Evolutionary conservation across 805 yeast species (phyloP).

Genomic region (Groenewaldozyma salmanticensis): DNA sequence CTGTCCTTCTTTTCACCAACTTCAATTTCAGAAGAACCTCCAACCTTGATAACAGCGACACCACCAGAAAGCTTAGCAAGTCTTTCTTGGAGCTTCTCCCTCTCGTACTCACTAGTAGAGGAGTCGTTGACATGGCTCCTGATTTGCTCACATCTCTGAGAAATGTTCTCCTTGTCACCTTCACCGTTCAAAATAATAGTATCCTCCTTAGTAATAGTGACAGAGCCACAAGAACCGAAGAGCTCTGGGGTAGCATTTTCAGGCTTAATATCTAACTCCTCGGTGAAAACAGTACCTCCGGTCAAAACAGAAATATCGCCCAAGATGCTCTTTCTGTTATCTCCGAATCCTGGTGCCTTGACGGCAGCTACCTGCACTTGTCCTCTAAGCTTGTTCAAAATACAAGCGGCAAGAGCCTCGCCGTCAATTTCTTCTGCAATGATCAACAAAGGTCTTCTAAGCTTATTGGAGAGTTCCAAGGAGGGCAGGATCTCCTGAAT

Average conservation of each 20-base stretch:
- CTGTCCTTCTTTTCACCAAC: conserved; percentile 99
- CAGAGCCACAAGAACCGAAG: conserved; percentile 84
- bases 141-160: conserved; percentile 88
- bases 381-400: conserved; percentile 93
- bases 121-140: conserved; percentile 68
- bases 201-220: conserved; percentile 91
- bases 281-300: conserved; percentile 82
- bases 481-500: conserved; percentile 90
- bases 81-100: conserved; percentile 94
- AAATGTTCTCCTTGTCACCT: conserved; percentile 73
- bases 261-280: conserved; percentile 91
- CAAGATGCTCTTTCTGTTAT: conserved; percentile 91
- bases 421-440: conserved; percentile 96
- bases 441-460: conserved; percentile 86
- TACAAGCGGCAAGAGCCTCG: conserved; percentile 97
- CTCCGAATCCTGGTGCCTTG: conserved; percentile 99
- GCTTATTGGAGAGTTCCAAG: conserved; percentile 83
- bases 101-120: conserved; percentile 77
- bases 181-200: conserved; percentile 89
- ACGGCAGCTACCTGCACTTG: conserved; percentile 97
- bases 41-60: conserved; percentile 96
- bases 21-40: conserved; percentile 95
- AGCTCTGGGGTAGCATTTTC: conserved; percentile 86
- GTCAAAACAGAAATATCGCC: conserved; percentile 93
- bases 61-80: conserved; percentile 95